Base-by-base conservation (phyloP, 768 basidiomycete genomes). In the Saitozyma podzolica region DNA sequence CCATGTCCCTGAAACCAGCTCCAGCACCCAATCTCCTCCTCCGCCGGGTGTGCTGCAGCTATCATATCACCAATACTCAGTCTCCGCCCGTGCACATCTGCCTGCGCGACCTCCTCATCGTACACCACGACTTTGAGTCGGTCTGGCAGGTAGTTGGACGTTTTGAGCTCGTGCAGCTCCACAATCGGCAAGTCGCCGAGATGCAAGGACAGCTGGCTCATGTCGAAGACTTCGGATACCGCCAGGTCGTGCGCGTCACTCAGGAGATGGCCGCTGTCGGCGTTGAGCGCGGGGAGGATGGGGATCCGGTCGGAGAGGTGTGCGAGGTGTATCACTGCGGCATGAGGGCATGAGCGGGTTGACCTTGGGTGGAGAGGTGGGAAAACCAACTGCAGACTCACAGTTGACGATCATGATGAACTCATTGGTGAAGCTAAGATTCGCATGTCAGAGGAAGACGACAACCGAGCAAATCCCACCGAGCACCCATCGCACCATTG, bases 141-240 rank as follows among this genome's bases (percentile, higher is more conserved):
- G 40, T 60, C 59, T 4, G 64, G 59, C n/a, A 40, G 9, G 14
- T 39, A 41, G 9, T 45, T 45, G 6, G 64, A 54, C 14, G 39
- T 39, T 49, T 65, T 65, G 41, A 65, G 48, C 40, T 65, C 64
- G 55, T 65, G 64, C 45, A 65, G 39, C 19, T 65, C 64, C 41
- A 65, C 54, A 14, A 65, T 8, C 9, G 64, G 54, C 50, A 65
- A 16, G 40, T 65, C 56, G 43, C 61, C 40, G 40, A 65, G 56
- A 2, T 48, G 39, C 17, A 49, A 51, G 7, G 64, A 65, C 10
- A 65, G 53, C 29, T 61, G 54, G 11, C 55, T 40, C 4, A 65
- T 49, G 47, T 60, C 59, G 50, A 65, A 65, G 7, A 65, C 55
- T 40, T 65, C 64, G 5, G 59, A 61, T 2, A 65, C 59, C 7